Evolutionary conservation across 177 flowering plant genomes (phyloP), one percentile per base, ranked within the genome.

Genomic region (Vitis hybrid): DNA sequence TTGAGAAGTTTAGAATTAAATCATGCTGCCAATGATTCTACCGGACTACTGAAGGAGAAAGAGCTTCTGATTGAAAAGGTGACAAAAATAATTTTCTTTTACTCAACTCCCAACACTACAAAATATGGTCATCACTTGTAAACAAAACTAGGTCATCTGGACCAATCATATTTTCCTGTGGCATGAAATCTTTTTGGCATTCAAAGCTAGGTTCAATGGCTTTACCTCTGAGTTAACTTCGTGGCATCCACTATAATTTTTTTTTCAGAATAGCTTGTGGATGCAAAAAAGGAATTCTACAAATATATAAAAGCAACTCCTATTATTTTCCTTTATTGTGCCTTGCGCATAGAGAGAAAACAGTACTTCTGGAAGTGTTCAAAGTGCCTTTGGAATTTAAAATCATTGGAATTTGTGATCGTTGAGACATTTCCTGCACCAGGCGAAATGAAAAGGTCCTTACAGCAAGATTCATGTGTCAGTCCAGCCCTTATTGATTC

Each of bases 1-100:
- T 57, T 91, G 82, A 85, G 75, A 76, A 74, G 64, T 75, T 72
- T 85, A 10, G 80, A 70, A 61, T 72, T 89, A 54, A 58, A 73
- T 65, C 65, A 88, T 18, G 54, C 57, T n/a, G 69, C 75, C 13
- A 63, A 73, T 57, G 82, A 81, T 77, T 78, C 85, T 69, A 63
- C 71, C 60, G 70, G 76, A 7, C 24, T 85, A 52, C 69, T 88
- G 59, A 80, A 61, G 66, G 86, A 89, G 71, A 87, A 82, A 74
- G 93, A 89, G 48, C 81, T 69, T 52, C 72, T 75, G 35, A 86
- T 89, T 30, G 82, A 84, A 76, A 75, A 89, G 91, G 93, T 89
- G 60, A 72, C 15, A 30, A 52, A 30, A 52, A 48, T 49, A 15
- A 32, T 32, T 32, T 40, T 15, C 48, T 35, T 11, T 21, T 2